These are phyloP conservation scores for Solanum hybrid DNA, from an alignment of 305 asterid genomes.

Conservation along the genomic window DNA sequence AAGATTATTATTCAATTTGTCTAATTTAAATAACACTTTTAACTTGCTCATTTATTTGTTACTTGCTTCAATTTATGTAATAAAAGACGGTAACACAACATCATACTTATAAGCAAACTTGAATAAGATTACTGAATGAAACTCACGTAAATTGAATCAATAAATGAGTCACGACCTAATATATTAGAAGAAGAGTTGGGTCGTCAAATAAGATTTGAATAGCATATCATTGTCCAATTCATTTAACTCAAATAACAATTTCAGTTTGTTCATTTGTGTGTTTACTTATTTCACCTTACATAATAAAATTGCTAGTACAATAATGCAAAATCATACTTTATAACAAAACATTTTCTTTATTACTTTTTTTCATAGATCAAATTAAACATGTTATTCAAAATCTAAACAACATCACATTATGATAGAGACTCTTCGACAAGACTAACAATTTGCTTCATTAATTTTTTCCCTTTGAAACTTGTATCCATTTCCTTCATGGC, in stretches of 20 bases:
- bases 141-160: not conserved
- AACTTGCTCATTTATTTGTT: not conserved
- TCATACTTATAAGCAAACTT: too few relatives aligned
- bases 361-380: not conserved
- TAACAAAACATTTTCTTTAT: not conserved
- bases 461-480: not conserved
- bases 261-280: not conserved
- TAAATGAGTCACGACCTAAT: not conserved
- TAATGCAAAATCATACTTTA: not conserved
- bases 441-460: not conserved
- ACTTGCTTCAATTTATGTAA: not conserved
- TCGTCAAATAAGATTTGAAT: not conserved
- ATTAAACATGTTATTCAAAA: not conserved
- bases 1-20: not conserved
- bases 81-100: not conserved
- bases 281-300: not conserved
- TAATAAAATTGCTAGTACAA: not conserved
- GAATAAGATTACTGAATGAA: not conserved
- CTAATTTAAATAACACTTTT: not conserved
- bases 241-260: not conserved
- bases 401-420: not conserved
- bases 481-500: not conserved
- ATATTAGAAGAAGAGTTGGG: not conserved
- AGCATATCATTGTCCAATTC: not conserved
- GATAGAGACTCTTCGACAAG: constrained; percentile 2